Evolutionary conservation across 2,329 filamentous ascomycete species (phyloP).

Genomic region (Paraphoma sp.): DNA sequence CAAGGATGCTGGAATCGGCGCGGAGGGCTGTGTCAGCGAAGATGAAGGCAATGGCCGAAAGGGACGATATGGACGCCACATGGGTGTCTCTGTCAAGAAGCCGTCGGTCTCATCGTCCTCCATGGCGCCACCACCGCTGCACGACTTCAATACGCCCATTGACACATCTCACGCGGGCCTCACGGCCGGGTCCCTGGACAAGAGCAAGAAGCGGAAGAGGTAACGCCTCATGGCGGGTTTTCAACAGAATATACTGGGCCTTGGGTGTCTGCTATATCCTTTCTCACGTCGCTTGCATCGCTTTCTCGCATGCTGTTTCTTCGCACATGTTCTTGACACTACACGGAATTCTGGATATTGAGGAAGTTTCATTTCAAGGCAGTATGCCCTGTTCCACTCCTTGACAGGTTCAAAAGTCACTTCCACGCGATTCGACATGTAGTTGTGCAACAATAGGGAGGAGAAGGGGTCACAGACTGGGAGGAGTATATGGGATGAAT

Average conservation of each 20-base stretch:
- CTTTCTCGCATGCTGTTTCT: slow-evolving; percentile 10
- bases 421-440: not conserved
- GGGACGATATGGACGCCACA: slow-evolving; percentile 80
- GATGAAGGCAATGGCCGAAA: slow-evolving; percentile 98
- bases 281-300: slow-evolving; percentile 13
- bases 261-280: not conserved
- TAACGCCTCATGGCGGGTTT: slow-evolving; percentile 36
- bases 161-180: slow-evolving; percentile 19
- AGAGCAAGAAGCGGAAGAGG: slow-evolving; percentile 75
- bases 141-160: slow-evolving; percentile 39
- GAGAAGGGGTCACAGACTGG: slow-evolving; percentile 14
- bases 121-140: slow-evolving; percentile 46
- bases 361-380: not conserved
- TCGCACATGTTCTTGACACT: not conserved
- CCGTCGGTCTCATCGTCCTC: slow-evolving; percentile 18
- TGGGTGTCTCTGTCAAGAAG: slow-evolving; percentile 72
- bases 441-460: not conserved
- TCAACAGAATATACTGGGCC: not conserved
- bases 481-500: slow-evolving; percentile 4
- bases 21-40: slow-evolving; percentile 95
- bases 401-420: slow-evolving; percentile 10
- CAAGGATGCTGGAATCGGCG: slow-evolving; percentile 91
- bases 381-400: slow-evolving; percentile 10
- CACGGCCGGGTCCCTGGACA: slow-evolving; percentile 52
- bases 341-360: slow-evolving; percentile 22